Evolutionary conservation across 192 early-diverging fungal species (phyloP).

Genomic region (Coemansia sp.): DNA sequence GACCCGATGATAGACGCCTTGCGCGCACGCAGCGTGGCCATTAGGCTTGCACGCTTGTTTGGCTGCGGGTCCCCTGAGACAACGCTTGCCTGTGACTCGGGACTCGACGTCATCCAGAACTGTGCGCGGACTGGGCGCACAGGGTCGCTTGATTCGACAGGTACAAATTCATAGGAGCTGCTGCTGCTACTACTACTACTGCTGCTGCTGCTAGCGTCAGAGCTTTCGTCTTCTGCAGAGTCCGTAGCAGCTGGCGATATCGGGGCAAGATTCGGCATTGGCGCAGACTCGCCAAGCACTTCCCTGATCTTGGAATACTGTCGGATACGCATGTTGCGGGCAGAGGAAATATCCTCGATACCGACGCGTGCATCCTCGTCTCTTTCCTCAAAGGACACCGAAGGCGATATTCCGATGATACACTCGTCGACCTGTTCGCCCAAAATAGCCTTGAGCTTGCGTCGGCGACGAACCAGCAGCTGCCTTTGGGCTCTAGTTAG

Average conservation of each 20-base stretch:
- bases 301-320: slow-evolving; percentile 40
- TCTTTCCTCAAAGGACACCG: slow-evolving; percentile 1
- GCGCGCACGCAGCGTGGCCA: slow-evolving; percentile 33
- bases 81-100: slow-evolving; percentile 37
- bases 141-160: slow-evolving; percentile 6
- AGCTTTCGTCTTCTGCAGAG: background rate
- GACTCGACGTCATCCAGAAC: slow-evolving; percentile 49
- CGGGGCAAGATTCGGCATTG: slow-evolving; percentile 11
- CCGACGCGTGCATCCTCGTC: background rate
- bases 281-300: slow-evolving; percentile 34
- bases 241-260: background rate
- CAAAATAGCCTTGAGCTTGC: slow-evolving; percentile 62
- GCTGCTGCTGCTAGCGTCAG: background rate
- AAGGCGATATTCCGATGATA: slow-evolving; percentile 26
- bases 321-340: slow-evolving; percentile 16
- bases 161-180: slow-evolving; percentile 35
- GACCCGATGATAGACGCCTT: slow-evolving; percentile 44
- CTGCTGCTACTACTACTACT: background rate
- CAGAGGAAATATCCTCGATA: background rate
- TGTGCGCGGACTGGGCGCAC: slow-evolving; percentile 23
- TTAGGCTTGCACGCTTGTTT: slow-evolving; percentile 22
- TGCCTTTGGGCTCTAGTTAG: slow-evolving; percentile 58
- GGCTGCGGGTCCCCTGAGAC: slow-evolving; percentile 14
- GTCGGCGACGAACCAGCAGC: slow-evolving; percentile 58
- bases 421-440: slow-evolving; percentile 61